Percentiles rank a stretch among this genome's conserved stretches.
These are phyloP conservation scores for Pulveroboletus sp. DNA, from an alignment of 768 basidiomycete genomes.

Conservation along the genomic window DNA sequence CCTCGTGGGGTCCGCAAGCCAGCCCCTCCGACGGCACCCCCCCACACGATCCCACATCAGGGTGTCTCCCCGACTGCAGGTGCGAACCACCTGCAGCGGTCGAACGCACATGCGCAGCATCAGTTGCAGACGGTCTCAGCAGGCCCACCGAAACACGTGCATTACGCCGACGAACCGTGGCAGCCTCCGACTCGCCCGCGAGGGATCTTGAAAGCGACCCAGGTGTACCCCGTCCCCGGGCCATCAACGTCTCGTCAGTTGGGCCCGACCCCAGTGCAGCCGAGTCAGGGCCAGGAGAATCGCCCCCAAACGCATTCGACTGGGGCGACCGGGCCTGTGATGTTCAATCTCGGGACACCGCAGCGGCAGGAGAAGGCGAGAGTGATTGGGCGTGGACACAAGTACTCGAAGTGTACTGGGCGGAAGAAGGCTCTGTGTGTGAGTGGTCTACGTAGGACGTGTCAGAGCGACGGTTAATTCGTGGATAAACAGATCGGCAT, in stretches of 20 bases:
- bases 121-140: slow-evolving; percentile 14
- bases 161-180: slow-evolving; percentile 18
- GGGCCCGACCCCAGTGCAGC: slow-evolving; percentile 3
- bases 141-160: slow-evolving; percentile 22
- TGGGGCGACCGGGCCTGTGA: slow-evolving; percentile 7
- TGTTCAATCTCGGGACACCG: slow-evolving; percentile 1
- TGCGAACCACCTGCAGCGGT: neutral
- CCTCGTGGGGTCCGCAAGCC: no score
- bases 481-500: slow-evolving; percentile 66
- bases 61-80: no score
- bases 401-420: slow-evolving; percentile 50
- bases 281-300: slow-evolving; percentile 6
- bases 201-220: slow-evolving; percentile 5
- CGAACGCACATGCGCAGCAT: neutral
- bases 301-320: slow-evolving; percentile 22
- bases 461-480: neutral
- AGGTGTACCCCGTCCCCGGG: neutral
- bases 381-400: slow-evolving; percentile 18
- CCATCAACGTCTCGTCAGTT: slow-evolving; percentile 1
- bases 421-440: slow-evolving; percentile 48
- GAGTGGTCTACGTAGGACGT: slow-evolving; percentile 18
- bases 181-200: slow-evolving; percentile 8
- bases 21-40: no score
- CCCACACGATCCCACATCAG: no score
- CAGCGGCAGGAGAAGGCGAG: slow-evolving; percentile 3